These are phyloP conservation scores for Lichtheimia corymbifera DNA, from an alignment of 371 early-diverging fungal genomes.

Conservation along the genomic window DNA sequence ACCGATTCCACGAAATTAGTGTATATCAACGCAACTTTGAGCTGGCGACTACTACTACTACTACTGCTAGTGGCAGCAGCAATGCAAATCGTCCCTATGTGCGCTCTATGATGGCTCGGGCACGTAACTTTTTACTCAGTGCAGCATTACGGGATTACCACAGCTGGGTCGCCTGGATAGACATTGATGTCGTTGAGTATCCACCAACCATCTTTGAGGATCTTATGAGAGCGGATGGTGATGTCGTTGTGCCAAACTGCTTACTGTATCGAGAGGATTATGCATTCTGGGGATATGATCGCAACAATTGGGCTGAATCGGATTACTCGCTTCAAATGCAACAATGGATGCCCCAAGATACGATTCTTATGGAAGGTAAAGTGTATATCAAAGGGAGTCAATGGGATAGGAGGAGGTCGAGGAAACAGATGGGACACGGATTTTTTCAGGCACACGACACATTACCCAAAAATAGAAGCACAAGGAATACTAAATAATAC, in stretches of 20 bases:
- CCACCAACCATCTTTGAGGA: conserved; percentile 53
- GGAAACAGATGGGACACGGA: too few relatives aligned
- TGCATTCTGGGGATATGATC: conserved; percentile 53
- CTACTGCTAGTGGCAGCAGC: too few relatives aligned
- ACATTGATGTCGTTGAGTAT: conserved; percentile 50
- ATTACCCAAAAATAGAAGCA: neutral
- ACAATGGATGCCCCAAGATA: conserved; percentile 33
- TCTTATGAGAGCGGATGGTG: conserved; percentile 48
- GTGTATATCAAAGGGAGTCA: neutral
- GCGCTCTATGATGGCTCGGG: conserved; percentile 52
- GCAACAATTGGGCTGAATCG: conserved; percentile 32
- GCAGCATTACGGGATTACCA: conserved; percentile 45
- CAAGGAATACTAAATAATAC: neutral
- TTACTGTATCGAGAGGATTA: conserved; percentile 33
- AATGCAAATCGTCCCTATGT: conserved; percentile 23
- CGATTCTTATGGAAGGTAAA: conserved; percentile 40
- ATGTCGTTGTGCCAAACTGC: conserved; percentile 61
- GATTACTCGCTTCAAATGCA: conserved; percentile 50
- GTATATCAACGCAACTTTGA: conserved; percentile 40
- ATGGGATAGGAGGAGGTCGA: too few relatives aligned
- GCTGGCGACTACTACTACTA: neutral
- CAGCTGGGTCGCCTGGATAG: conserved; percentile 59
- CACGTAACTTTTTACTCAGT: conserved; percentile 54
- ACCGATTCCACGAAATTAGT: conserved; percentile 40
- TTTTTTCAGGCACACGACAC: too few relatives aligned